These are phyloP conservation scores for Pseudonitzschia multiseries DNA, from an alignment of 108 stramenopile species.

Conservation along the genomic window DNA sequence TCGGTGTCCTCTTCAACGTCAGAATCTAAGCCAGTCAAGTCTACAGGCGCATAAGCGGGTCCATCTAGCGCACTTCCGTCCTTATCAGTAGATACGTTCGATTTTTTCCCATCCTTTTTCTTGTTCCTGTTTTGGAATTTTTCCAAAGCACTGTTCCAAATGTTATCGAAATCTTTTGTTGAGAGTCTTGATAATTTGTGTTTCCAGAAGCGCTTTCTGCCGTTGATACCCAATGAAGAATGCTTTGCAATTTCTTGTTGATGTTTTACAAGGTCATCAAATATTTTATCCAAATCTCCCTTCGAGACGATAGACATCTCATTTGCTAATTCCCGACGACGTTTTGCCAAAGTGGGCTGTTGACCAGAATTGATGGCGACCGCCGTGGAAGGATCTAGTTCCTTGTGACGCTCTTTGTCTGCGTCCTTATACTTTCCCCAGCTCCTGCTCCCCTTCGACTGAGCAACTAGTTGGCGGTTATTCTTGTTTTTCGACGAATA, in stretches of 20 bases:
- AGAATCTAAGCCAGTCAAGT: not conserved
- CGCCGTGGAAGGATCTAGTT: constrained; percentile 4
- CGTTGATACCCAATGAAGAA: not conserved
- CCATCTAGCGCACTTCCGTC: not conserved
- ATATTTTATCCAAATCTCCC: not conserved
- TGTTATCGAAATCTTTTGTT: constrained; percentile 10
- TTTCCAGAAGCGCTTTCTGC: constrained; percentile 16
- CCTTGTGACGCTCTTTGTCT: constrained; percentile 8
- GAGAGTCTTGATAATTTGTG: constrained; percentile 11
- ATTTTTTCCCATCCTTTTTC: not conserved
- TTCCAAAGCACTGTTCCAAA: constrained; percentile 3
- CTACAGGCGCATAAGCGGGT: not conserved
- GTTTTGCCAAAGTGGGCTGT: constrained; percentile 1
- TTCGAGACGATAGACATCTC: not conserved
- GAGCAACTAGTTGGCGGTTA: not conserved
- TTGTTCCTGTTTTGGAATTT: not conserved
- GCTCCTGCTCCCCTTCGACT: not conserved
- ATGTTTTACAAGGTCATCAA: constrained; percentile 4
- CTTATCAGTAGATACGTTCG: not conserved
- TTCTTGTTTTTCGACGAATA: not conserved
- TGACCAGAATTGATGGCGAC: not conserved
- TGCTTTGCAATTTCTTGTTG: constrained; percentile 1
- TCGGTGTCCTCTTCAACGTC: not conserved
- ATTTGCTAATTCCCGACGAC: constrained; percentile 9
- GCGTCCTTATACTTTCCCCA: not conserved